Evolutionary conservation across 352 stramenopile species (phyloP).

Genomic region (Pythium brachiatum): DNA sequence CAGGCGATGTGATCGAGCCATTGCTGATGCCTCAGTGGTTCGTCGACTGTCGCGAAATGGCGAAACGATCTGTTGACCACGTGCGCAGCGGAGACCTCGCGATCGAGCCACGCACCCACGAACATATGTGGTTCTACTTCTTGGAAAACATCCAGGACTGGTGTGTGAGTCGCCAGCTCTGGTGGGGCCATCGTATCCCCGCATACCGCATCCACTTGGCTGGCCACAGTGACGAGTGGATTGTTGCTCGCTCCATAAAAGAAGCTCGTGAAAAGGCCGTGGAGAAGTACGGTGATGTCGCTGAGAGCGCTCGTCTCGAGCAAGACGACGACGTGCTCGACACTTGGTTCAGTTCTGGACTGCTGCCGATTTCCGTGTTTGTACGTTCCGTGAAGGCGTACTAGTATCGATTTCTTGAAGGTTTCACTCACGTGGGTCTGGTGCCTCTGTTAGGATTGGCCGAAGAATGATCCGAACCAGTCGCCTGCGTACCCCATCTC

Average conservation of each 20-base stretch:
- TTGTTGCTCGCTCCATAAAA: constrained; percentile 92
- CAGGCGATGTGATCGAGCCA: constrained; percentile 98
- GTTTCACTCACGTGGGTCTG: neutral
- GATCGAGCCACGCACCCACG: constrained; percentile 94
- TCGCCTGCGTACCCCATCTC: constrained; percentile 53
- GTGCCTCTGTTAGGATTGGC: constrained; percentile 86
- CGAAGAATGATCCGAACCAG: constrained; percentile 67
- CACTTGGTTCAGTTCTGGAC: constrained; percentile 98
- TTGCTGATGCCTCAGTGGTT: constrained; percentile 99
- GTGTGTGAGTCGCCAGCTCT: constrained; percentile 99
- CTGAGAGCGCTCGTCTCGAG: constrained; percentile 85
- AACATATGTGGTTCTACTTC: constrained; percentile 96
- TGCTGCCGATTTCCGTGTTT: constrained; percentile 91
- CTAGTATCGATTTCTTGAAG: too few species aligned
- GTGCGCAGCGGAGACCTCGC: constrained; percentile 93
- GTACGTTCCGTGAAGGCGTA: constrained; percentile 30
- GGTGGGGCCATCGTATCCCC: constrained; percentile 99
- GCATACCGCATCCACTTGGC: constrained; percentile 91
- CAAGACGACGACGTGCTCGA: constrained; percentile 99
- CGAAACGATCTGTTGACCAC: constrained; percentile 90
- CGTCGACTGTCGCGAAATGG: constrained; percentile 96
- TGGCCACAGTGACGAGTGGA: constrained; percentile 86
- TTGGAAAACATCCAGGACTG: constrained; percentile 99
- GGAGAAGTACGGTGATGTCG: constrained; percentile 64
- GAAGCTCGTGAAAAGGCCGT: constrained; percentile 90